These are phyloP conservation scores for Paralagenidium karlingii DNA, from an alignment of 352 stramenopile species.

Conservation along the genomic window DNA sequence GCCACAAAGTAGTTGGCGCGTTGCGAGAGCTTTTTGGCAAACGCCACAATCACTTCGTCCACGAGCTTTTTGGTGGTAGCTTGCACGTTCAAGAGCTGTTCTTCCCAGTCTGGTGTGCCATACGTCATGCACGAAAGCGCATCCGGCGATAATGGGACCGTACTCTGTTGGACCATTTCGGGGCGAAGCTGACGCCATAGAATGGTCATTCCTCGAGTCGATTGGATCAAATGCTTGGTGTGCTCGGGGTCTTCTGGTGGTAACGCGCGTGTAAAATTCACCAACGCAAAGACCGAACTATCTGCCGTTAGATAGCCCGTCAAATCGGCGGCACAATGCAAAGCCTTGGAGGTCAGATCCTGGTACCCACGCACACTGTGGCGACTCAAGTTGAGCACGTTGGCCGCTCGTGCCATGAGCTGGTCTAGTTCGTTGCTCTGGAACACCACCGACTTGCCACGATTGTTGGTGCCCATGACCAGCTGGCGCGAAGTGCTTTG, in stretches of 20 bases:
- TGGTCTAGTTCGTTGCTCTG: conserved; percentile 71
- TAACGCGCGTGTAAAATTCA: conserved; percentile 81
- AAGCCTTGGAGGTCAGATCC: conserved; percentile 75
- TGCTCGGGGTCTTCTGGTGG: conserved; percentile 77
- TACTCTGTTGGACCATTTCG: conserved; percentile 51
- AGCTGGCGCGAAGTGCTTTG: conserved; percentile 62
- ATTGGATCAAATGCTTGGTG: conserved; percentile 60
- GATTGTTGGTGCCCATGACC: conserved; percentile 77
- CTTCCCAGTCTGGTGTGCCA: conserved; percentile 76
- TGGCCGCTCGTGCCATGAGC: conserved; percentile 38
- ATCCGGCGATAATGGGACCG: conserved; percentile 61
- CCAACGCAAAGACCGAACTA: conserved; percentile 37
- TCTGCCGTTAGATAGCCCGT: conserved; percentile 41
- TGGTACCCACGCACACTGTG: conserved; percentile 76
- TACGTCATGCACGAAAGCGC: conserved; percentile 79
- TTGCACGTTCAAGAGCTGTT: conserved; percentile 47
- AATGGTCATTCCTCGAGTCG: conserved; percentile 79
- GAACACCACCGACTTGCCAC: conserved; percentile 66
- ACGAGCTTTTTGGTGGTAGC: conserved; percentile 64
- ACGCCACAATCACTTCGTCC: conserved; percentile 53
- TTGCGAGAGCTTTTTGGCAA: conserved; percentile 68
- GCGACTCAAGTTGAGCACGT: conserved; percentile 66
- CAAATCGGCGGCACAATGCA: conserved; percentile 74
- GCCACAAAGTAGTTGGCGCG: conserved; percentile 38
- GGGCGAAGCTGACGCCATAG: conserved; percentile 87